Conservation (phyloP, 2,329 filamentous ascomycete species). For the Monascus ruber region DNA sequence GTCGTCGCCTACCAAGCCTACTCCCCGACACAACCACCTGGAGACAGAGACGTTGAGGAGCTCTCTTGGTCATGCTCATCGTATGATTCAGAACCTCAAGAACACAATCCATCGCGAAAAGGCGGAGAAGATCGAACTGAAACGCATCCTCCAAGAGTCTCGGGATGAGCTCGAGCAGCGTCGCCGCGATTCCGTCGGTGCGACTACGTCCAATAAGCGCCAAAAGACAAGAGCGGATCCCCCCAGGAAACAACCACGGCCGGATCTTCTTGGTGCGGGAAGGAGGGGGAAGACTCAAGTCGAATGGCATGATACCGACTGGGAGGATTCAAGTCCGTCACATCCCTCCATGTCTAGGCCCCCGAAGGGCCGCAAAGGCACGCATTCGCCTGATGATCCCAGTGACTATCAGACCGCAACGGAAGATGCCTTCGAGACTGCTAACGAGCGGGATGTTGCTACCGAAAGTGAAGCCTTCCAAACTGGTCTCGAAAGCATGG, state of each 20-base stretch:
- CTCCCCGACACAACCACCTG: constrained; percentile 80
- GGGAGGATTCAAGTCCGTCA: constrained; percentile 62
- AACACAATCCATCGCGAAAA: constrained; percentile 95
- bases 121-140: constrained; percentile 93
- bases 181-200: constrained; percentile 40
- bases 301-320: constrained; percentile 67
- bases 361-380: constrained; percentile 13
- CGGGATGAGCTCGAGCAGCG: constrained; percentile 77
- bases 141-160: constrained; percentile 87
- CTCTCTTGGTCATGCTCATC: constrained; percentile 84
- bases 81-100: constrained; percentile 92
- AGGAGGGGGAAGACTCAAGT: constrained; percentile 68
- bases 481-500: constrained; percentile 67
- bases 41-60: constrained; percentile 93
- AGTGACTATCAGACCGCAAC: constrained; percentile 74
- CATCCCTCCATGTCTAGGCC: constrained; percentile 27
- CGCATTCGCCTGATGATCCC: constrained; percentile 33
- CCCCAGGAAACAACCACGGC: constrained; percentile 67
- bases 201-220: constrained; percentile 39
- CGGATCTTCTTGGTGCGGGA: constrained; percentile 62
- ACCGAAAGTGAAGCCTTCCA: constrained; percentile 94
- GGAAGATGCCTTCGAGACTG: constrained; percentile 59
- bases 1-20: constrained; percentile 79
- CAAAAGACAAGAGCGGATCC: constrained; percentile 52
- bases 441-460: constrained; percentile 60